A percentile compares a stretch with the other conserved stretches of the same genome.
These are phyloP conservation scores for Cercospora sojina DNA, from an alignment of 2,329 filamentous ascomycete species.

Conservation along the genomic window DNA sequence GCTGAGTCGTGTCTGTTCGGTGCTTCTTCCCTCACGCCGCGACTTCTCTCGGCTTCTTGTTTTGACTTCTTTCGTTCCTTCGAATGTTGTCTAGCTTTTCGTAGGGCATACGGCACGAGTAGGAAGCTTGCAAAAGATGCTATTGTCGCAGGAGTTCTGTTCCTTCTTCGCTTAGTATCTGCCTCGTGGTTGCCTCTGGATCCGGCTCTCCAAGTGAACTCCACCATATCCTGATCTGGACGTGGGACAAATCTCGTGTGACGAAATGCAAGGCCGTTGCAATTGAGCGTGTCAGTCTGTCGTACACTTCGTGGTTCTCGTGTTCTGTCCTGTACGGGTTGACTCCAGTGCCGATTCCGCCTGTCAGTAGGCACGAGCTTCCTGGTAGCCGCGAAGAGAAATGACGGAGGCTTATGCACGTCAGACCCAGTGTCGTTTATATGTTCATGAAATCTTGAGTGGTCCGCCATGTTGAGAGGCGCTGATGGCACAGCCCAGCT, in stretches of 20 bases:
- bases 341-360: not conserved
- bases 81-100: not conserved
- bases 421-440: slow-evolving; percentile 6
- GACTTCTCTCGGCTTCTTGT: not conserved
- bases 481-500: not conserved
- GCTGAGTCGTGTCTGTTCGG: not conserved
- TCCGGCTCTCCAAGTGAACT: not conserved
- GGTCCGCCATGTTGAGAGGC: not conserved
- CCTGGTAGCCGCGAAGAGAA: not conserved
- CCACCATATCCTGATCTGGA: not conserved
- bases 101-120: not conserved
- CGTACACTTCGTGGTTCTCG: not conserved
- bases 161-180: not conserved
- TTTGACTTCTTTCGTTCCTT: not conserved
- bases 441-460: slow-evolving; percentile 2
- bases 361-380: not conserved
- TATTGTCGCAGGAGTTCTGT: not conserved
- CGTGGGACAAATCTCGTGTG: slow-evolving; percentile 4
- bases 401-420: not conserved
- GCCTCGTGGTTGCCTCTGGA: not conserved
- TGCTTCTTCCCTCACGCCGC: not conserved
- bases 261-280: slow-evolving; percentile 7
- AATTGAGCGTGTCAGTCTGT: slow-evolving; percentile 7
- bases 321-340: not conserved
- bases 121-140: slow-evolving; percentile 1